phyloP scores from a whole-genome alignment of 2,329 filamentous ascomycete species.

The Venturia effusa region DNA sequence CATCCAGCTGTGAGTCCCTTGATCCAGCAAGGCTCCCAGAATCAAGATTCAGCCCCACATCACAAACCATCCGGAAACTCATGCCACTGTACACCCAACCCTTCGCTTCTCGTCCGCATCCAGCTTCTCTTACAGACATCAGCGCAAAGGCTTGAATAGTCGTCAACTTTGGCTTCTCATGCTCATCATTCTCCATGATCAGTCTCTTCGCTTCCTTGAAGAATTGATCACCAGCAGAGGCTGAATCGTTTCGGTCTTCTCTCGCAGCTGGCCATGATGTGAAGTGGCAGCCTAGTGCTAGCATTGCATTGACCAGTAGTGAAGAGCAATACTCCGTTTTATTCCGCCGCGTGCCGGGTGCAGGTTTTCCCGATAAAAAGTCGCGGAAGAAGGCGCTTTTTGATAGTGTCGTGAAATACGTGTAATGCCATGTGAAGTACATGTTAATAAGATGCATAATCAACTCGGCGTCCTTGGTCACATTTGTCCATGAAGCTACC shows the following conservation, averaged over 20 bases:
- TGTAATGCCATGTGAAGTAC: constrained; percentile 98
- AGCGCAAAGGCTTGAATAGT: constrained; percentile 88
- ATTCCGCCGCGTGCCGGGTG: constrained; percentile 30
- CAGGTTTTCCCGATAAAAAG: constrained; percentile 57
- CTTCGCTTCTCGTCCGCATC: constrained; percentile 85
- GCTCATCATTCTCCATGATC: constrained; percentile 84
- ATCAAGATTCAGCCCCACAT: constrained; percentile 84
- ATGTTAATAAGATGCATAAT: constrained; percentile 85
- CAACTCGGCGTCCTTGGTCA: constrained; percentile 68
- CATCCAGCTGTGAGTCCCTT: constrained; percentile 47
- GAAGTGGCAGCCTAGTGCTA: constrained; percentile 89
- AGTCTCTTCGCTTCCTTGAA: constrained; percentile 87
- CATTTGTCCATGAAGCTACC: constrained; percentile 75
- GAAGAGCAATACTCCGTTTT: constrained; percentile 74
- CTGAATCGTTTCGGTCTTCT: constrained; percentile 58
- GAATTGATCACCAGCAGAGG: constrained; percentile 90
- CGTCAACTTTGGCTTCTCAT: constrained; percentile 76
- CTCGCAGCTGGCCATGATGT: constrained; percentile 65
- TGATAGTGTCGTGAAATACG: constrained; percentile 86
- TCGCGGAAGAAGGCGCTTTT: constrained; percentile 80
- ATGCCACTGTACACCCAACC: constrained; percentile 98
- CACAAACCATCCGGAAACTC: constrained; percentile 95
- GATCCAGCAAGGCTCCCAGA: constrained; percentile 49
- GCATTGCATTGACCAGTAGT: constrained; percentile 84
- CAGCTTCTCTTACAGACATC: constrained; percentile 94